A percentile compares a stretch with the other conserved stretches of the same genome.
Evolutionary conservation across 140 eudicot species (phyloP).

Genomic region (Erigeron philadelphicus): DNA sequence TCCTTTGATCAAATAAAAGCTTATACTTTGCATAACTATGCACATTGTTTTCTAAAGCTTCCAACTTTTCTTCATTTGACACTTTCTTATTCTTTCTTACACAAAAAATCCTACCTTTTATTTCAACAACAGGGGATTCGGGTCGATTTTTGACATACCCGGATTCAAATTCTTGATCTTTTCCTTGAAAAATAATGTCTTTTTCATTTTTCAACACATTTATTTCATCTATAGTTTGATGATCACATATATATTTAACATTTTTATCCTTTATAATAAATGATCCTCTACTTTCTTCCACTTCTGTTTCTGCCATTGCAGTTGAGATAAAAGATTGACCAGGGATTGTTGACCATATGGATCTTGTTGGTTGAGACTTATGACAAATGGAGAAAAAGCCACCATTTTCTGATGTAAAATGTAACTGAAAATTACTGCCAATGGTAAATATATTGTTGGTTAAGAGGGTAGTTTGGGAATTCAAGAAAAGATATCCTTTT

Average conservation of each 20-base stretch:
- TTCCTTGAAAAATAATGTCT: constrained; percentile 16
- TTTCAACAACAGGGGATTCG: constrained; percentile 49
- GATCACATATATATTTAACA: constrained; percentile 52
- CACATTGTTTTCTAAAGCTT: constrained; percentile 34
- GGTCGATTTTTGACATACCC: constrained; percentile 27
- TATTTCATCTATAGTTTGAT: constrained; percentile 69
- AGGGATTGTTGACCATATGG: constrained; percentile 80
- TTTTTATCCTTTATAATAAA: constrained; percentile 60
- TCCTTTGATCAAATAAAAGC: constrained; percentile 68
- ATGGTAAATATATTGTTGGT: constrained; percentile 44
- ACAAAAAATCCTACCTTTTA: constrained; percentile 60
- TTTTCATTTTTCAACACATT: constrained; percentile 32
- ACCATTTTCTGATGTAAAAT: constrained; percentile 63
- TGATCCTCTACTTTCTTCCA: constrained; percentile 97
- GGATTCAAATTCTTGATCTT: constrained; percentile 39
- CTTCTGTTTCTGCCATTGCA: constrained; percentile 81
- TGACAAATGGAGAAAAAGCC: constrained; percentile 62
- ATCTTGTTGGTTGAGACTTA: constrained; percentile 48
- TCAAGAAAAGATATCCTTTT: constrained; percentile 48
- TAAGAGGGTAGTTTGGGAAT: constrained; percentile 41
- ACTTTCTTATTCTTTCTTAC: constrained; percentile 36
- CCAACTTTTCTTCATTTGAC: constrained; percentile 1
- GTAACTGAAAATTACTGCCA: constrained; percentile 57
- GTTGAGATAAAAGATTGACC: constrained; percentile 86
- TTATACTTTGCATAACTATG: constrained; percentile 49